phyloP scores from a whole-genome alignment of 805 yeast genomes.

The Nakazawaea populi region DNA sequence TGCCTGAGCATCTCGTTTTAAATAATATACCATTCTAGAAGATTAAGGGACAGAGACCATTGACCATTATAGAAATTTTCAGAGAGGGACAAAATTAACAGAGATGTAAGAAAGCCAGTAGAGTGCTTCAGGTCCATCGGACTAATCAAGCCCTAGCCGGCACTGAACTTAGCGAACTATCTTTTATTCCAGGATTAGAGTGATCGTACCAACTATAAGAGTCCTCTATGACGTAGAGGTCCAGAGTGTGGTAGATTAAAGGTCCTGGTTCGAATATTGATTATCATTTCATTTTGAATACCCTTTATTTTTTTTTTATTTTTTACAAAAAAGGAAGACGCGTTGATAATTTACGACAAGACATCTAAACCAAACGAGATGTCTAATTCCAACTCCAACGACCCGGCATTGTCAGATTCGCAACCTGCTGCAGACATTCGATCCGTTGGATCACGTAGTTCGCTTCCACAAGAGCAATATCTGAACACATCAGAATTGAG shows the following conservation, averaged over 20 bases:
- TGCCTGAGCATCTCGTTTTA: too few relatives aligned
- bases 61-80: neutral
- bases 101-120: constrained; percentile 5
- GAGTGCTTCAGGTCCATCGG: constrained; percentile 1
- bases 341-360: neutral
- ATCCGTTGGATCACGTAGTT: neutral
- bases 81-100: neutral
- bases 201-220: constrained; percentile 4
- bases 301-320: neutral
- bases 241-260: constrained; percentile 2
- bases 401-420: neutral
- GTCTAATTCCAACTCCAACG: too few relatives aligned
- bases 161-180: neutral
- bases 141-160: neutral
- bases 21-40: too few relatives aligned
- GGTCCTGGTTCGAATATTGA: constrained; percentile 7
- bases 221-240: neutral
- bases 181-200: constrained; percentile 10
- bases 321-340: neutral
- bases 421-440: neutral
- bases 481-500: neutral
- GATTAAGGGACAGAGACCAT: too few relatives aligned
- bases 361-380: too few relatives aligned
- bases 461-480: neutral
- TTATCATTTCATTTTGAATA: neutral